Base-by-base conservation (phyloP, 2,329 filamentous ascomycete species). In the Westerdykella sp. region DNA sequence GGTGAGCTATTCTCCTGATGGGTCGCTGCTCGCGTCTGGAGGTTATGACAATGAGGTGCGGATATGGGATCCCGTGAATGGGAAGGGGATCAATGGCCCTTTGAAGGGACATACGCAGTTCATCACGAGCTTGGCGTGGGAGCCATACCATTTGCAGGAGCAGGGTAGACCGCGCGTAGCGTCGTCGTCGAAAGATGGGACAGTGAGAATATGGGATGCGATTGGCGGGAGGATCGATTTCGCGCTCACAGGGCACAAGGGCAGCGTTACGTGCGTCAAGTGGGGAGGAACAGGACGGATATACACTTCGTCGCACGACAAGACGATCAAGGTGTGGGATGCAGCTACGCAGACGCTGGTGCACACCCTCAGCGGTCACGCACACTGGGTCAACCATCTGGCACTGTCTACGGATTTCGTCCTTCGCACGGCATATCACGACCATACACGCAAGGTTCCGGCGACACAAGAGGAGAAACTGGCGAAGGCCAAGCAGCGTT, bases 331-430 rank as follows among this genome's bases (percentile, higher is more conserved):
- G 55, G 80, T 96, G 4, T 98, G 91, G 90, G 83, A 93, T 58
- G 80, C 86, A 1, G 75, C 77, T 32, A 82, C 84, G 50, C 93
- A 91, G 23, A 88, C 83, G 2, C 73, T 96, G 16, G 73, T 88
- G 41, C 86, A 93, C 64, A 90, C 84, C 0, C 73, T 97, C 7
- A 80, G 79, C 15, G 76, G 84, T 1, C 94, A 98, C 63, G 87
- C 86, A 0, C 93, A 97, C 63, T 95, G 91, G 81, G 87, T 98
- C 23, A 98, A 98, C 63, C 88, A 96, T 60, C 78, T 98, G 16
- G 89, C 93, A 0, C 76, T 98, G 4, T 96, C 89, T 0, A 96
- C 89, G 4, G 93, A 97, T 59, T 93, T 90, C 59, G 89, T 85
- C 2, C 74, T 96, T 30, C 79, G 89, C 39, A 96, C 90, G 0